Evolutionary conservation across 495 filamentous ascomycete species (phyloP), one percentile per base, ranked within the genome.

Genomic region (Aspergillus carlsbadensis): DNA sequence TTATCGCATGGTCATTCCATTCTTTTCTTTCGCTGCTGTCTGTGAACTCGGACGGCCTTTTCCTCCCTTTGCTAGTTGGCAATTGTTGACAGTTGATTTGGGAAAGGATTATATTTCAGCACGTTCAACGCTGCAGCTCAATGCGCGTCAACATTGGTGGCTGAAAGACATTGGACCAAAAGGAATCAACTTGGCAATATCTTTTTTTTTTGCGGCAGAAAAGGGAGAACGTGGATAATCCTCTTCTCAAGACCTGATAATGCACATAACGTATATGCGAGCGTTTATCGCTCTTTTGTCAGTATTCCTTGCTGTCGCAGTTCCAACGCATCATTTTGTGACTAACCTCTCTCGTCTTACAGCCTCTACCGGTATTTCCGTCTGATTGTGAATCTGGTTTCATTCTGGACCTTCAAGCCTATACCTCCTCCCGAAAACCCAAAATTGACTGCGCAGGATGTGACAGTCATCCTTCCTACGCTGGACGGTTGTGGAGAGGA

Each of bases 401-500:
- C 84, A 18, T 85, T 88, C 60, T 85, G 82, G 77, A 75, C 75
- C 15, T 85, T 86, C 62, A 81, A 78, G 60, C 84, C 87, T 29
- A 82, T 84, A 34, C 81, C 77, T 13, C 78, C 83, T 34, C 84
- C 83, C 11, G 77, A 83, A 21, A 80, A 83, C 31, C 86, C 87
- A 10, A 81, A 76, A 59, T 77, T 87, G 64, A 84, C 79, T n/a
- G 74, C 80, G 0, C 70, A 86, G 64, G 84, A 91, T 82, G 85
- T 90, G 56, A 87, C 87, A 20, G 84, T 90, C 36, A 86, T 91
- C 59, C 81, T 90, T 54, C 87, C 87, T 11, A 86, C 84, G 0
- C 79, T 90, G 56, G 82, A 87, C 46, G 82, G 81, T 15, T 82
- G 82, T 64, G 81, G 83, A 22, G 74, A 77, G 29, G 81, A 81